These are phyloP conservation scores for Cryptococcus sp. DNA, from an alignment of 1,284 basidiomycete species.

Conservation along the genomic window DNA sequence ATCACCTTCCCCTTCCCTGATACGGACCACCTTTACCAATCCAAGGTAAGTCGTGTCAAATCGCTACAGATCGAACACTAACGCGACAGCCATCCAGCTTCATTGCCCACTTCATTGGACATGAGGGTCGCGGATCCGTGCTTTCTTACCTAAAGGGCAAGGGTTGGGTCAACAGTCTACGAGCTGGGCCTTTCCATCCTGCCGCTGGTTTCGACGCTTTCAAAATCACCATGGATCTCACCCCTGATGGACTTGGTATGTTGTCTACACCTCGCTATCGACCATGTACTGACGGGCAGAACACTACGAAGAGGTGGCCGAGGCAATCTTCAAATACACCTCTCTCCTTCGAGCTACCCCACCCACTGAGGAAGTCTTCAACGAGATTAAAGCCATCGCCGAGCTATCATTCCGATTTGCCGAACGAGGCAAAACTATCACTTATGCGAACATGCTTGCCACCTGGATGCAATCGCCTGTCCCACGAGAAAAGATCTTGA, in stretches of 20 bases:
- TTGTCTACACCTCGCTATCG: slow-evolving; percentile 13
- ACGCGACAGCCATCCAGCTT: slow-evolving; percentile 68
- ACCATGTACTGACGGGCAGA: slow-evolving; percentile 48
- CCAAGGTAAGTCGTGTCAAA: slow-evolving; percentile 53
- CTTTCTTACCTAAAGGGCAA: slow-evolving; percentile 86
- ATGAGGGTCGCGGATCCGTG: slow-evolving; percentile 93
- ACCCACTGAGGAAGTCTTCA: slow-evolving; percentile 69
- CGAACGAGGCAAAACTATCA: slow-evolving; percentile 74
- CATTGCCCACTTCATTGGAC: slow-evolving; percentile 83
- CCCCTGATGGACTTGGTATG: slow-evolving; percentile 79
- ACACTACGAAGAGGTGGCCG: slow-evolving; percentile 70
- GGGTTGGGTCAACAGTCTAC: slow-evolving; percentile 83
- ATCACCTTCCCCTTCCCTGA: slow-evolving; percentile 85
- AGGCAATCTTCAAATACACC: slow-evolving; percentile 81
- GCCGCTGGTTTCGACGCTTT: slow-evolving; percentile 81
- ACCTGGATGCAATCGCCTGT: slow-evolving; percentile 64
- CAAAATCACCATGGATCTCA: slow-evolving; percentile 76
- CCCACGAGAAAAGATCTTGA: slow-evolving; percentile 73
- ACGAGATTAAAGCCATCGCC: slow-evolving; percentile 71
- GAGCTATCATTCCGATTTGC: slow-evolving; percentile 80
- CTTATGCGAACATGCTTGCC: slow-evolving; percentile 74
- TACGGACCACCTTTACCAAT: slow-evolving; percentile 70
- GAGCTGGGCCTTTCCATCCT: slow-evolving; percentile 64
- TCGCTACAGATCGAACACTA: slow-evolving; percentile 2
- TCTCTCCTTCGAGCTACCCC: slow-evolving; percentile 65